Evolutionary conservation across 139 green algal species (phyloP).

Genomic region (Asterochloris sp.): DNA sequence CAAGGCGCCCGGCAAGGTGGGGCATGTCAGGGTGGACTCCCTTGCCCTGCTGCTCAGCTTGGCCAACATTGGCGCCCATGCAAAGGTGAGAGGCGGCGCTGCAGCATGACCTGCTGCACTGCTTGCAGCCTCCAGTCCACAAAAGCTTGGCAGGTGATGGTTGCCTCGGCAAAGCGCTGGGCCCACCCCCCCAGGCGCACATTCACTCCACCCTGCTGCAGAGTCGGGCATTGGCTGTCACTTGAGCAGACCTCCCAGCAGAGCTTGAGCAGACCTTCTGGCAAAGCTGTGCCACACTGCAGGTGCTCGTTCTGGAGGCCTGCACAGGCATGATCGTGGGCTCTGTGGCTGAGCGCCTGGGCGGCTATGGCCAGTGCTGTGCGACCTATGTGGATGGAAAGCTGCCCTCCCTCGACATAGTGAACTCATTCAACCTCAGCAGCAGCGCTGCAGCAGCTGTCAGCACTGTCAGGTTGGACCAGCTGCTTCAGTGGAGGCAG

Average conservation of each 20-base stretch:
- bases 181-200: not conserved
- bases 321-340: slow-evolving; percentile 65
- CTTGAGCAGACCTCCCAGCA: not conserved
- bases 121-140: not conserved
- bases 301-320: slow-evolving; percentile 69
- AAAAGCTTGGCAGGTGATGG: slow-evolving; percentile 9
- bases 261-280: not conserved
- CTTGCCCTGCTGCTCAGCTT: slow-evolving; percentile 68
- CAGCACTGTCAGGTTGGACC: slow-evolving; percentile 30
- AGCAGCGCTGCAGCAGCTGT: slow-evolving; percentile 22
- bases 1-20: slow-evolving; percentile 41
- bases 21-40: slow-evolving; percentile 64
- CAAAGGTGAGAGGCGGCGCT: slow-evolving; percentile 39
- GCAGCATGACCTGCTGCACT: slow-evolving; percentile 38
- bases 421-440: slow-evolving; percentile 49
- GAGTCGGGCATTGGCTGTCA: not conserved
- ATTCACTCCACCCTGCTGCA: not conserved
- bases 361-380: slow-evolving; percentile 58
- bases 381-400: slow-evolving; percentile 30
- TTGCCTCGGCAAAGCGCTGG: not conserved
- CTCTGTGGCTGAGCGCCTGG: slow-evolving; percentile 71
- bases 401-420: slow-evolving; percentile 19
- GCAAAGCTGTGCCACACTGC: not conserved
- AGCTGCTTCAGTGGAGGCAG: slow-evolving; percentile 25
- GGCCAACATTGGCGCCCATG: slow-evolving; percentile 68